phyloP scores from a whole-genome alignment of 177 flowering plant genomes.

The Tripterygium wilfordii region DNA sequence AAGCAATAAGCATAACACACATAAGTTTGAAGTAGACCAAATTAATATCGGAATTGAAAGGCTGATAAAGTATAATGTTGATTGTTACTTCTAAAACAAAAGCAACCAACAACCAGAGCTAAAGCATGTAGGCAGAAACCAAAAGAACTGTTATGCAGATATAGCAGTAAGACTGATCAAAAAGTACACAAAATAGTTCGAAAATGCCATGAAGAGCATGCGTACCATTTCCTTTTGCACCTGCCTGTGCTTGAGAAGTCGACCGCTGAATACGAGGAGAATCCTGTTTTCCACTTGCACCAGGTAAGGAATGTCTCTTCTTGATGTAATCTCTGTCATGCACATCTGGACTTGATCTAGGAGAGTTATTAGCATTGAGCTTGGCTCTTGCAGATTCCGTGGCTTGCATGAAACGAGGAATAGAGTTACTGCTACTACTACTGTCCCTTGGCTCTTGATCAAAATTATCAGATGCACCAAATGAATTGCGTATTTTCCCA shows the following conservation, averaged over 20 bases:
- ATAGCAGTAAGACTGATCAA: too few relatives aligned
- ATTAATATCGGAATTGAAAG: too few relatives aligned
- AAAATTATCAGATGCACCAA: slow-evolving; percentile 52
- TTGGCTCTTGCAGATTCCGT: slow-evolving; percentile 94
- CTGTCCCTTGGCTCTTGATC: slow-evolving; percentile 68
- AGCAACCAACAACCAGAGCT: too few relatives aligned
- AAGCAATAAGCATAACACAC: too few relatives aligned
- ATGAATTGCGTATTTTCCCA: slow-evolving; percentile 70
- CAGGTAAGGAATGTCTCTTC: slow-evolving; percentile 81
- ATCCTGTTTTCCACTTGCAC: slow-evolving; percentile 59
- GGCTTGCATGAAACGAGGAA: slow-evolving; percentile 97
- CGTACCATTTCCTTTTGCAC: slow-evolving; percentile 54
- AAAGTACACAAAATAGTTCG: too few relatives aligned
- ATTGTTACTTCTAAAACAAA: too few relatives aligned
- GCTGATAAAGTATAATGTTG: too few relatives aligned
- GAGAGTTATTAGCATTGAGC: slow-evolving; percentile 56
- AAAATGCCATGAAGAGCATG: slow-evolving; percentile 38
- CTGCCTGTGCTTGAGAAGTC: slow-evolving; percentile 54
- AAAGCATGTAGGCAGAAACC: too few relatives aligned
- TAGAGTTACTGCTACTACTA: slow-evolving; percentile 40
- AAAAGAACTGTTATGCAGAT: too few relatives aligned
- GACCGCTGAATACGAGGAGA: slow-evolving; percentile 74
- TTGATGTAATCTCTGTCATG: slow-evolving; percentile 57
- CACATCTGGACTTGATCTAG: slow-evolving; percentile 81
- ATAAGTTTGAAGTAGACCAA: too few relatives aligned